Evolutionary conservation across 2,329 filamentous ascomycete species (phyloP), one percentile per base, ranked within the genome.

Genomic region (Bertia moriformis): DNA sequence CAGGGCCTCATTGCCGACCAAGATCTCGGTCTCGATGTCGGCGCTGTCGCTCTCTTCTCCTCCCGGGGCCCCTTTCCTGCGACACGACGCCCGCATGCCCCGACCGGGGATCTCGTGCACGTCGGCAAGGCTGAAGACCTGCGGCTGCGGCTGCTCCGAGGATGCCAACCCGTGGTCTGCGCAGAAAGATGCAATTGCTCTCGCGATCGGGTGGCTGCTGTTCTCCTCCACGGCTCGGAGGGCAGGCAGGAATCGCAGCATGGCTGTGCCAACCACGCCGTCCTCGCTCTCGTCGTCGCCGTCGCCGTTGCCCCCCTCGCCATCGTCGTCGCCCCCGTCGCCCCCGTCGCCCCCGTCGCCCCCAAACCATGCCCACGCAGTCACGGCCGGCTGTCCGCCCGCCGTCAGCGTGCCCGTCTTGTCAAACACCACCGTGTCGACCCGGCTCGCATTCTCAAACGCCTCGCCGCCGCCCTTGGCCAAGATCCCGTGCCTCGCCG

Each of bases 201-300:
- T 78, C 18, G 81, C 83, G 17, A 89, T 68, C 0, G 83, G 82
- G 49, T 89, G 83, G 36, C 70, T 78, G 55, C 81, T 87, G 52
- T 73, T 78, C 43, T 78, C 72, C 51, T 89, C 83, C 2, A 84
- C 56, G 0, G 65, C 62, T 40, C 70, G 72, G 4, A 82, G 60
- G 2, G 73, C 65, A 0, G 68, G 67, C 3, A 82, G 46, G 3
- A 77, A 46, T n/a, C n/a, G n/a, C 4, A 39, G 45, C 27, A 43
- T 46, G 19, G 49, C 47, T 12, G 30, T 37, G 17, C 22, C 10
- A 12, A 14, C 18, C 17, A 30, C 43, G 2, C 50, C 48, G 10
- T 49, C 50, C 19, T 49, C 48, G 22, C 20, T 43, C 1, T 27
- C 30, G 4, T 41, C 4, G 40, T 20, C 4, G 14, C 33, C 47